These are phyloP conservation scores for Ophiosphaerella herpotricha DNA, from an alignment of 2,329 filamentous ascomycete species.

Conservation along the genomic window DNA sequence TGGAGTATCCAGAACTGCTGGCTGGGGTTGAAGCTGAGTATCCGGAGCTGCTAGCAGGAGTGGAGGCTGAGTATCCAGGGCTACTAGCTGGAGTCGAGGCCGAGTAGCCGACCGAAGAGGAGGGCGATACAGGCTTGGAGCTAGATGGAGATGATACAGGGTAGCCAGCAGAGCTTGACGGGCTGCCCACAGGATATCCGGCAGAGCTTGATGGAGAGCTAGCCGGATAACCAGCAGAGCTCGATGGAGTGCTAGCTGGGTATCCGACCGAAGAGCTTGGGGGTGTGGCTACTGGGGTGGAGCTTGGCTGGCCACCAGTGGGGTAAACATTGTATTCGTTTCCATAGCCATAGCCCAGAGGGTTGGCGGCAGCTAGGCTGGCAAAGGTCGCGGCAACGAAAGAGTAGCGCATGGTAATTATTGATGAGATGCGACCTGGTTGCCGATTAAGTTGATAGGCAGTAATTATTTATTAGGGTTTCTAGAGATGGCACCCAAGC, in stretches of 20 bases:
- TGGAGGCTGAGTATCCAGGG: too few relatives aligned
- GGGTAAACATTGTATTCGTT: constrained; percentile 19
- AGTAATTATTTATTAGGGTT: constrained; percentile 31
- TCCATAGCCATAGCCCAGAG: constrained; percentile 24
- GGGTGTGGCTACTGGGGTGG: neutral
- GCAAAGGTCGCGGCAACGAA: constrained; percentile 37
- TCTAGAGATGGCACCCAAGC: constrained; percentile 32
- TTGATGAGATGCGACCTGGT: constrained; percentile 3
- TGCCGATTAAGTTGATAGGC: constrained; percentile 5
- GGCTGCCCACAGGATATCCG: neutral
- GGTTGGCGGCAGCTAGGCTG: constrained; percentile 37
- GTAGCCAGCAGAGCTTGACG: constrained; percentile 2
- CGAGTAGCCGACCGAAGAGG: too few relatives aligned
- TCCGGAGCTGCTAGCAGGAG: neutral
- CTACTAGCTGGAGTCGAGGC: neutral
- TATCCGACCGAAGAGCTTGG: constrained; percentile 7
- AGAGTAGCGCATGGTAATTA: constrained; percentile 41
- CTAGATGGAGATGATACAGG: constrained; percentile 3
- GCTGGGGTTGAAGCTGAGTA: neutral
- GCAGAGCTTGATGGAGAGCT: constrained; percentile 4
- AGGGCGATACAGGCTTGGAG: constrained; percentile 2
- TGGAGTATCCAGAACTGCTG: neutral
- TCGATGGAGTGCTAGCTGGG: constrained; percentile 5
- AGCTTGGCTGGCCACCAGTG: constrained; percentile 9
- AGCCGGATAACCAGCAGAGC: constrained; percentile 6